Conservation (phyloP, 23 red algal genomes). For the Agarophyton chilense region DNA sequence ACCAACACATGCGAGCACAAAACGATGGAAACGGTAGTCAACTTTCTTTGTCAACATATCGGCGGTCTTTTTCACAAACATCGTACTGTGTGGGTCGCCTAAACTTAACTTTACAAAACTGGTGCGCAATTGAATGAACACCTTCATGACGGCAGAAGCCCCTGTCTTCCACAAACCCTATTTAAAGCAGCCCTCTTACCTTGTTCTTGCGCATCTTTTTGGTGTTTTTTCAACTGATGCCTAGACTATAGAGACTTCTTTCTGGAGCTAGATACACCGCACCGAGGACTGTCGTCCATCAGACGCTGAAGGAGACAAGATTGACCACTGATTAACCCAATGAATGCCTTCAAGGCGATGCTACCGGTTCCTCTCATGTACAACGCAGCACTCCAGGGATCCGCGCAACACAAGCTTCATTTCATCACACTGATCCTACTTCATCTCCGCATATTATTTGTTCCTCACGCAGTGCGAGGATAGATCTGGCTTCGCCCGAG, state of each 20-base stretch:
- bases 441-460: neutral
- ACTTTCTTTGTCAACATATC: constrained; percentile 15
- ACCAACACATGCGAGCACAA: constrained; percentile 2
- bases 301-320: neutral
- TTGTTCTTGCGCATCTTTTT: constrained; percentile 8
- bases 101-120: neutral
- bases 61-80: constrained; percentile 30
- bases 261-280: constrained; percentile 3
- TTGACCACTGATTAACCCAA: neutral
- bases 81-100: constrained; percentile 10
- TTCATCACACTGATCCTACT: neutral
- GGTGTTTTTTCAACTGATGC: neutral
- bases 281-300: neutral
- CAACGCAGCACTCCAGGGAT: neutral
- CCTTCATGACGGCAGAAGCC: neutral
- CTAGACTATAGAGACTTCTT: neutral
- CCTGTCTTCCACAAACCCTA: constrained; percentile 5
- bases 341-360: neutral
- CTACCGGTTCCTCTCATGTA: neutral
- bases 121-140: neutral
- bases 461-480: constrained; percentile 19
- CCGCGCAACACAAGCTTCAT: neutral
- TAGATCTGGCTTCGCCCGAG: no score
- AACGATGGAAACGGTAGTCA: constrained; percentile 6
- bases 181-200: constrained; percentile 11